These are phyloP conservation scores for Tulasnella sp. DNA, from an alignment of 768 basidiomycete genomes.

Conservation along the genomic window DNA sequence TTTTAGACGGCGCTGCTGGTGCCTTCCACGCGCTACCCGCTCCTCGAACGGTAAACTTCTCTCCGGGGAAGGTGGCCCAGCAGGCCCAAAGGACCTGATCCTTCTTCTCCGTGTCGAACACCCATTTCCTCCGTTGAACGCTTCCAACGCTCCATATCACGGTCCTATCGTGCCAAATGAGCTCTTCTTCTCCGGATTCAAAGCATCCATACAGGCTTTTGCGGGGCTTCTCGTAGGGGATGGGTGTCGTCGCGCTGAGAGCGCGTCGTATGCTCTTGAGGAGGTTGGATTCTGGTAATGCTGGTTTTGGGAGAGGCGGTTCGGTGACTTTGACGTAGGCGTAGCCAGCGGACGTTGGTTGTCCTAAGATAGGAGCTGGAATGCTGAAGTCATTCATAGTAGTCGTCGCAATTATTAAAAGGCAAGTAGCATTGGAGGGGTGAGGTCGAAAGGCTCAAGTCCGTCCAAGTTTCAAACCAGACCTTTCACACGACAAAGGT, in stretches of 20 bases:
- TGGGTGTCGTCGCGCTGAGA: constrained; percentile 15
- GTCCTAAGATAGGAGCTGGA: neutral
- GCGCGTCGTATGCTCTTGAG: constrained; percentile 22
- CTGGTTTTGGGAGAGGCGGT: neutral
- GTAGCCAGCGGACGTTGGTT: neutral
- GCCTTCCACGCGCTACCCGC: constrained; percentile 25
- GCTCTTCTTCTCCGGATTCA: constrained; percentile 44
- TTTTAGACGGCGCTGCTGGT: constrained; percentile 24
- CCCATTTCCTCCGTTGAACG: constrained; percentile 64
- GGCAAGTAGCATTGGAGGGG: neutral
- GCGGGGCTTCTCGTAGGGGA: constrained; percentile 11
- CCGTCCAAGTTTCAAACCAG: neutral
- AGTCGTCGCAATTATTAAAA: neutral
- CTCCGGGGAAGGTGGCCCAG: constrained; percentile 54
- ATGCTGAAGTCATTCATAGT: neutral
- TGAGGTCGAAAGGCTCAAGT: neutral
- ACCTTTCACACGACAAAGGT: neutral
- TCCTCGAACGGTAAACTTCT: constrained; percentile 30
- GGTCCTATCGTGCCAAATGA: constrained; percentile 59
- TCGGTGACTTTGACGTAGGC: constrained; percentile 8
- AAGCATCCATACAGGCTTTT: neutral
- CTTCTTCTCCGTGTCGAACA: constrained; percentile 61
- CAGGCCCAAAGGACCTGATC: constrained; percentile 66
- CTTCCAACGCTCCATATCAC: constrained; percentile 62
- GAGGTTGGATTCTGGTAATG: constrained; percentile 34